A percentile compares a stretch with the other conserved stretches of the same genome.
phyloP scores from a whole-genome alignment of 225 moss, liverwort and hornwort species.

The Antitrichia curtipendula region DNA sequence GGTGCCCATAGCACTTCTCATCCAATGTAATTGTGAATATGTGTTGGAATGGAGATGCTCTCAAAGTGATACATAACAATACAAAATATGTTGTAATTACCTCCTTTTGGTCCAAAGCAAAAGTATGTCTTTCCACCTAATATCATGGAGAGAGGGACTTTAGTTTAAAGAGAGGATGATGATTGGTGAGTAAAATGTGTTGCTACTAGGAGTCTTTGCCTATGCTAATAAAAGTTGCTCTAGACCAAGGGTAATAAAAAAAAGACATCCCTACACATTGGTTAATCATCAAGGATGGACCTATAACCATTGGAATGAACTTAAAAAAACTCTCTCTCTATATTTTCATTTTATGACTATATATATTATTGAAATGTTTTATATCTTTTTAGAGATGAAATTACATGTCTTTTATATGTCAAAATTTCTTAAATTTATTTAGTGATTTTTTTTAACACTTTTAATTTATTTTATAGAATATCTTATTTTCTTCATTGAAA shows the following conservation, averaged over 20 bases:
- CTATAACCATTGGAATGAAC: too few relatives aligned
- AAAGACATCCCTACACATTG: accelerated
- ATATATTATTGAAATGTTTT: accelerated
- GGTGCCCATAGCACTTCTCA: accelerated
- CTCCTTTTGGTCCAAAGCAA: accelerated
- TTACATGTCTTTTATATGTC: not conserved
- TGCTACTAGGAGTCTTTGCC: accelerated
- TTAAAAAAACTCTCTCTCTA: not conserved
- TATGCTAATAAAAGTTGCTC: accelerated
- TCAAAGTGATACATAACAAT: not conserved
- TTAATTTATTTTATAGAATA: too few relatives aligned
- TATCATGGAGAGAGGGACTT: not conserved
- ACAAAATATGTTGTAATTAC: not conserved
- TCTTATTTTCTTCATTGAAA: not conserved
- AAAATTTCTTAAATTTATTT: not conserved
- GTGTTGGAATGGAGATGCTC: not conserved
- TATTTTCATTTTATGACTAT: not conserved
- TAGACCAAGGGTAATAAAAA: accelerated
- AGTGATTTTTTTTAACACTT: too few relatives aligned
- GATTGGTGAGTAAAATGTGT: not conserved
- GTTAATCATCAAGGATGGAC: not conserved
- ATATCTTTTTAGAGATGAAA: not conserved
- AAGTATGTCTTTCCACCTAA: not conserved
- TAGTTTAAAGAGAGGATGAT: not conserved
- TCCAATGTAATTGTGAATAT: not conserved